A percentile compares a stretch with the other conserved stretches of the same genome.
These are phyloP conservation scores for Diospyros kaki DNA, from an alignment of 148 eudicot species.

Conservation along the genomic window DNA sequence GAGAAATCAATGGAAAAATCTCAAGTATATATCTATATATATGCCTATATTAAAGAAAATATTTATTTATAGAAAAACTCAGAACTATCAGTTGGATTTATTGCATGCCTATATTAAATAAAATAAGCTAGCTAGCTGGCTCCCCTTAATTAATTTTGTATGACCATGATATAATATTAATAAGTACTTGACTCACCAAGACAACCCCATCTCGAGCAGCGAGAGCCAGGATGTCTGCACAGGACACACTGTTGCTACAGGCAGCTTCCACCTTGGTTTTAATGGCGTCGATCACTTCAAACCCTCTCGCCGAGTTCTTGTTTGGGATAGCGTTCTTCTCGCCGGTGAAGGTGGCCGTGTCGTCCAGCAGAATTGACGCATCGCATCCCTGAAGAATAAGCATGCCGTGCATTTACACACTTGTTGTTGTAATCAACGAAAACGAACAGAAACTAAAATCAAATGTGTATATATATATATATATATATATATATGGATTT, in stretches of 20 bases:
- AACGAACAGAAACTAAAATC: neutral
- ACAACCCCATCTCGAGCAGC: conserved; percentile 17
- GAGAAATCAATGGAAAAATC: too few relatives aligned
- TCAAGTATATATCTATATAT: too few relatives aligned
- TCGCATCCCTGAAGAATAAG: conserved; percentile 23
- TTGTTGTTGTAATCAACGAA: neutral
- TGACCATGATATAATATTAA: too few relatives aligned
- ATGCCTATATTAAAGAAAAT: too few relatives aligned
- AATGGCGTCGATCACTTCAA: conserved; percentile 27
- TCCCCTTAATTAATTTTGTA: neutral
- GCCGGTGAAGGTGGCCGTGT: conserved; percentile 31
- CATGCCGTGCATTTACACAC: neutral
- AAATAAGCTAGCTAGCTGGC: neutral
- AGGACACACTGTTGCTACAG: conserved; percentile 45
- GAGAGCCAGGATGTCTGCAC: conserved; percentile 47
- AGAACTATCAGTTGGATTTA: too few relatives aligned
- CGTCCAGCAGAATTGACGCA: conserved; percentile 25
- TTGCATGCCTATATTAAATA: too few relatives aligned
- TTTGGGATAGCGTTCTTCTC: conserved; percentile 54
- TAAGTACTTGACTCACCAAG: conserved; percentile 29
- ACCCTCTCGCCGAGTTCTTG: conserved; percentile 29
- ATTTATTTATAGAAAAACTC: too few relatives aligned
- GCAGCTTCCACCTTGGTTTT: conserved; percentile 50
- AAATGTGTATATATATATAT: neutral
- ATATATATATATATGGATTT: neutral